A percentile compares a stretch with the other conserved stretches of the same genome.
Conservation (phyloP, 371 early-diverging fungal species). For the Pancytospora philotis region DNA sequence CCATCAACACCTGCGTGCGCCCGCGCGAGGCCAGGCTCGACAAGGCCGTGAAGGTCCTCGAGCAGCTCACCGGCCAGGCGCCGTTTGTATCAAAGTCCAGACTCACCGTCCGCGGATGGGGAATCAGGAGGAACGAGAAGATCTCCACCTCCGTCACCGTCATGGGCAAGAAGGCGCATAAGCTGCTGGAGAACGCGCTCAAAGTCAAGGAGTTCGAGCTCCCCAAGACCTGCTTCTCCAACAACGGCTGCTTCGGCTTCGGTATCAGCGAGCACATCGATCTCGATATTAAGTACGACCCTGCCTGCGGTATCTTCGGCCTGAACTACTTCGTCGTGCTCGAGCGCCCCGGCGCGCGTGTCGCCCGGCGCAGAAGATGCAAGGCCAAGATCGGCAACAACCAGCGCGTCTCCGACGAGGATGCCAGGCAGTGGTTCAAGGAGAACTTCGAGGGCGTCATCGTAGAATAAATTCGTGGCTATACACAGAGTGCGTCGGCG, state of each 20-base stretch:
- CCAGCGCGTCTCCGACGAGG: slow-evolving; percentile 79
- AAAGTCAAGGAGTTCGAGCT: slow-evolving; percentile 99
- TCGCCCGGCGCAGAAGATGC: slow-evolving; percentile 82
- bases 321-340: slow-evolving; percentile 95
- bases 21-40: slow-evolving; percentile 96
- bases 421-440: slow-evolving; percentile 65
- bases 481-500: too few species aligned
- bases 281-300: slow-evolving; percentile 99
- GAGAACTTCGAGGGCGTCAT: slow-evolving; percentile 58
- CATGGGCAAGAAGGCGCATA: slow-evolving; percentile 82
- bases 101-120: slow-evolving; percentile 97
- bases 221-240: slow-evolving; percentile 79
- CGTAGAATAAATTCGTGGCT: slow-evolving; percentile 44
- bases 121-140: slow-evolving; percentile 99
- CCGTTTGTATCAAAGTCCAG: slow-evolving; percentile 97
- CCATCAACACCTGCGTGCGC: slow-evolving; percentile 94
- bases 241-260: slow-evolving; percentile 97
- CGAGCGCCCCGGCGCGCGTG: slow-evolving; percentile 88
- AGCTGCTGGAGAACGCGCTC: slow-evolving; percentile 92
- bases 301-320: slow-evolving; percentile 73
- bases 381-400: slow-evolving; percentile 72
- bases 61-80: slow-evolving; percentile 96
- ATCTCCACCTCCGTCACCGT: slow-evolving; percentile 96
- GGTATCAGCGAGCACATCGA: slow-evolving; percentile 99
- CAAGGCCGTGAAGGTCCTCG: slow-evolving; percentile 98